These are phyloP conservation scores for Tulasnella sp. DNA, from an alignment of 768 basidiomycete species.

Conservation along the genomic window DNA sequence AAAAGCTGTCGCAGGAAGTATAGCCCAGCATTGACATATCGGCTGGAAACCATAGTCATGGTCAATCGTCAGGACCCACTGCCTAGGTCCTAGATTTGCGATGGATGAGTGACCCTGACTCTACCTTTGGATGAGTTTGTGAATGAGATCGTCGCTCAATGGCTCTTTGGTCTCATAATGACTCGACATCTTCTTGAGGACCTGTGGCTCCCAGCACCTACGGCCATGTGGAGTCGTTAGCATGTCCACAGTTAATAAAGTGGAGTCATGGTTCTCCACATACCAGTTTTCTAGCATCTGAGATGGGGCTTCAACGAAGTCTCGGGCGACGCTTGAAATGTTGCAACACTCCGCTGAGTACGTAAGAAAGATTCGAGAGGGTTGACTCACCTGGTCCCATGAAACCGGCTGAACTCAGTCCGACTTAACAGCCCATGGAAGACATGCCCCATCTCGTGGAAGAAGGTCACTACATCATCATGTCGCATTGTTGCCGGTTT, in stretches of 20 bases:
- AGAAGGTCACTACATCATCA: slow-evolving; percentile 80
- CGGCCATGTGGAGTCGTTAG: not conserved
- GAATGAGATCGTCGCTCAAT: slow-evolving; percentile 59
- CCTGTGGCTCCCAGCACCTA: slow-evolving; percentile 74
- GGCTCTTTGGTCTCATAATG: slow-evolving; percentile 69
- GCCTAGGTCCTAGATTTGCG: no score
- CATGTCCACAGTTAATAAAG: not conserved
- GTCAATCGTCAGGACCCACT: no score
- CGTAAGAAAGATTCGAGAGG: slow-evolving; percentile 1
- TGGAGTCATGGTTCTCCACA: slow-evolving; percentile 11
- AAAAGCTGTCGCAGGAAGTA: slow-evolving; percentile 77
- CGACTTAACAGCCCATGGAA: slow-evolving; percentile 48
- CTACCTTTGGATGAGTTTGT: slow-evolving; percentile 70
- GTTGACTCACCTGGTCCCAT: slow-evolving; percentile 51
- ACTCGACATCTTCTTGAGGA: slow-evolving; percentile 65
- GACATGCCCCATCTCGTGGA: slow-evolving; percentile 74
- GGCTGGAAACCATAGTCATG: slow-evolving; percentile 23
- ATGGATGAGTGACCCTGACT: no score
- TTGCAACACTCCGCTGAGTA: not conserved
- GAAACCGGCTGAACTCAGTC: slow-evolving; percentile 67
- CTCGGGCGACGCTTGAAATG: slow-evolving; percentile 48
- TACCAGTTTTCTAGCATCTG: slow-evolving; percentile 92
- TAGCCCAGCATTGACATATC: slow-evolving; percentile 71
- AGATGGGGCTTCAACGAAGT: slow-evolving; percentile 83
- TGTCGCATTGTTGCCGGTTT: slow-evolving; percentile 54